Base-by-base conservation (phyloP, 2,329 filamentous ascomycete genomes). In the Trichophyton rubrum region DNA sequence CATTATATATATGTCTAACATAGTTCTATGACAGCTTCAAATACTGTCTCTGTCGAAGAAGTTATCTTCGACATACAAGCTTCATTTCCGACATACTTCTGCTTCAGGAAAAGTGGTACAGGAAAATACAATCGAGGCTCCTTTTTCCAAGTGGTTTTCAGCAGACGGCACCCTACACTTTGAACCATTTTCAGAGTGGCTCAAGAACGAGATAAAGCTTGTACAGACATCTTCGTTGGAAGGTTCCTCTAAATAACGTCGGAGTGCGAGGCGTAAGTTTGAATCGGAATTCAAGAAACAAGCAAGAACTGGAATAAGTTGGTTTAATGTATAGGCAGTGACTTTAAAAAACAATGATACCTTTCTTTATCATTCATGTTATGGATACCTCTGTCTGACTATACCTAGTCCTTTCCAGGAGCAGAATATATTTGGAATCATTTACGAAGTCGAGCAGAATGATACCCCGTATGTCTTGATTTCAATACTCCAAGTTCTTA, bases 61-160 rank as follows among this genome's bases (percentile, higher is more conserved):
- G 73, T 84, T 91, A 74, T 82, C 86, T 43, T 89, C 90, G 0
- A 81, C 85, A 51, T 99, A 99, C 78, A 82, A 88, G 69, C 76
- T 96, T 62, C 84, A 81, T 49, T 79, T 96, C 58, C 67, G 66
- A 30, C 77, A 77, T 61, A 72, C 71, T 15, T 73, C 74, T 11
- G 67, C 73, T n/a, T 62, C 69, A 0, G 70, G 70, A 22, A 75
- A 74, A 66, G 67, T 73, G 24, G 66, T 72, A 58, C 70, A 77
- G 72, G 71, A 79, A 70, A 70, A 75, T 65, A 74, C 80, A 58
- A 75, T 84, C 61, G 75, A 78, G 62, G 77, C 81, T 0, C 78
- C 82, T 6, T 85, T 85, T 71, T 81, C 82, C 8, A 77, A 75
- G 38, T 86, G 82, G 82, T 86, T 86, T 64, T 73, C 77, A 20